Percentiles rank a stretch among this genome's conserved stretches.
These are phyloP conservation scores for Babesia microti DNA, from an alignment of 169 alveolate species.

Conservation along the genomic window DNA sequence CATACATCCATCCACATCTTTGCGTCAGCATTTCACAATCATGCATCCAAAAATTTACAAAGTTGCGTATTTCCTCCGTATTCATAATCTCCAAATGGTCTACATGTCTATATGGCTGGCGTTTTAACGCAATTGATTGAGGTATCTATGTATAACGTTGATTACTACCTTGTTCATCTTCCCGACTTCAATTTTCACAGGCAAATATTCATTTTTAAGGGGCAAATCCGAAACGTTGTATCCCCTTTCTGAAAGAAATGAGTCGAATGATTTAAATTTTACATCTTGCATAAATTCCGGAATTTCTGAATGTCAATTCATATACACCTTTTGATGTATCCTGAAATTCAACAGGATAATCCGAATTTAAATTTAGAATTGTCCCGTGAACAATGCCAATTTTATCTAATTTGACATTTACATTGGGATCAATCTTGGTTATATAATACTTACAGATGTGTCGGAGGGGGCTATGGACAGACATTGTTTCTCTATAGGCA, in stretches of 20 bases:
- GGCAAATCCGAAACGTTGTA: conserved; percentile 66
- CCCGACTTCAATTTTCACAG: conserved; percentile 46
- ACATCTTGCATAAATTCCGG: conserved; percentile 13
- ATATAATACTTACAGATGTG: conserved; percentile 1
- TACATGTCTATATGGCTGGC: conserved; percentile 92
- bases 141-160: conserved; percentile 64
- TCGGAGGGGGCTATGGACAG: not conserved
- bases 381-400: conserved; percentile 14
- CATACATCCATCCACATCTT: conserved; percentile 92
- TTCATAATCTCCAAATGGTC: conserved; percentile 94
- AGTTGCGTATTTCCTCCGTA: conserved; percentile 79
- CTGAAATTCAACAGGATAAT: not conserved
- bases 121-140: conserved; percentile 85
- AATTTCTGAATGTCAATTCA: not conserved
- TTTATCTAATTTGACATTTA: no score
- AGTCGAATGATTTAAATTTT: conserved; percentile 67
- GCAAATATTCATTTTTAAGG: conserved; percentile 40
- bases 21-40: conserved; percentile 76
- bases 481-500: conserved; percentile 5
- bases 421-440: no score
- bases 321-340: not conserved
- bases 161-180: conserved; percentile 49
- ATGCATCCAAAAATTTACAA: conserved; percentile 84
- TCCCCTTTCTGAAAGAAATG: conserved; percentile 58
- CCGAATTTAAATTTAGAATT: not conserved